A percentile compares a stretch with the other conserved stretches of the same genome.
Conservation (phyloP, 2,329 filamentous ascomycete species). For the Tothia fuscella region DNA sequence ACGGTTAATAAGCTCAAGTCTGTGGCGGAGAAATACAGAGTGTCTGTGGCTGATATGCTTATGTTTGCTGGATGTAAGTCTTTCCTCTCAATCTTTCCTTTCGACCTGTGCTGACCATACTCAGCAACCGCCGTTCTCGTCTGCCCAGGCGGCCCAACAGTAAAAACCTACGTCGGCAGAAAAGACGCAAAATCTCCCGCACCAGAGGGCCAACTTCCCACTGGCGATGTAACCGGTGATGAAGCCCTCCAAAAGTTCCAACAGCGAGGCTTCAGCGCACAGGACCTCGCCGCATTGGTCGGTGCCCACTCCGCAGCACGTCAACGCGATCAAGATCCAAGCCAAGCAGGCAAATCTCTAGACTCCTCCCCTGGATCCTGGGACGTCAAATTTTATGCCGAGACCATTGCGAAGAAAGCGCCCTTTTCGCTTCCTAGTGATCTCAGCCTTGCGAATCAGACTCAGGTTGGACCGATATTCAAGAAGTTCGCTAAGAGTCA, state of each 20-base stretch:
- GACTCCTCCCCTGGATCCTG: conserved; percentile 13
- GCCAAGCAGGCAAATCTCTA: conserved; percentile 14
- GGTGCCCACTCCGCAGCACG: conserved; percentile 41
- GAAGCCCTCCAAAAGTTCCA: conserved; percentile 35
- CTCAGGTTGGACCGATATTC: conserved; percentile 23
- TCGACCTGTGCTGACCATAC: not conserved
- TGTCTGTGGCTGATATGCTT: conserved; percentile 43
- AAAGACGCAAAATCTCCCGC: conserved; percentile 10
- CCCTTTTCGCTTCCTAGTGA: conserved; percentile 23
- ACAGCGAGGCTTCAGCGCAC: conserved; percentile 38
- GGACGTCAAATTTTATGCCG: conserved; percentile 16
- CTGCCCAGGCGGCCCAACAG: conserved; percentile 40
- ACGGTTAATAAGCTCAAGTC: conserved; percentile 27
- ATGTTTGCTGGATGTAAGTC: conserved; percentile 32
- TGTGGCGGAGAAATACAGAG: conserved; percentile 30
- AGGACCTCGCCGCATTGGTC: conserved; percentile 41
- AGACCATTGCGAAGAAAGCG: conserved; percentile 18
- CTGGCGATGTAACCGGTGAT: conserved; percentile 28
- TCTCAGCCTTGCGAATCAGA: conserved; percentile 19
- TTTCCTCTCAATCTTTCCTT: conserved; percentile 6
- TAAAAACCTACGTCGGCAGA: conserved; percentile 31
- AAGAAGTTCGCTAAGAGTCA: conserved; percentile 22
- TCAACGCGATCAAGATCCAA: conserved; percentile 34
- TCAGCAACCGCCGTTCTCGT: conserved; percentile 35
- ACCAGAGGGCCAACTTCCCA: conserved; percentile 17